These are phyloP conservation scores for Trapa incisa DNA, from an alignment of 345 rosid genomes.

Conservation along the genomic window DNA sequence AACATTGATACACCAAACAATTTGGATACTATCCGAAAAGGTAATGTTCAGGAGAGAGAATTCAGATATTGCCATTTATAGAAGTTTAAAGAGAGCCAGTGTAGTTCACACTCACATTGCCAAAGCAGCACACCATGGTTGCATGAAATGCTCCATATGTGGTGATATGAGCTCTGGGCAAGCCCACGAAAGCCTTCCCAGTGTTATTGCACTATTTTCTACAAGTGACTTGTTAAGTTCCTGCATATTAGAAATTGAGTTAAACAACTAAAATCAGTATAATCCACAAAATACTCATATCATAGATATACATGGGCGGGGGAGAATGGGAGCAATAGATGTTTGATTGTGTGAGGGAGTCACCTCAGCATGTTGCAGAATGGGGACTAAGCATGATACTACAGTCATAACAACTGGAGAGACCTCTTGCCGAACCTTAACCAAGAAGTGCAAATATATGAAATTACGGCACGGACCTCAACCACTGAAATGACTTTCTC, in stretches of 20 bases:
- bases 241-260: slow-evolving; percentile 23
- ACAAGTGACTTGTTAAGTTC: slow-evolving; percentile 71
- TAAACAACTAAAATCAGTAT: not conserved
- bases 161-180: slow-evolving; percentile 96
- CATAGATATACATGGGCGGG: not conserved
- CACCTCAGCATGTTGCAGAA: slow-evolving; percentile 84
- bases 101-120: slow-evolving; percentile 45
- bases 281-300: not conserved
- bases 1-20: no score
- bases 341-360: not conserved
- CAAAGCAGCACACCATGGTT: slow-evolving; percentile 87
- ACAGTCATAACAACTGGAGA: slow-evolving; percentile 77
- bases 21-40: not conserved
- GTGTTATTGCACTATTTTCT: slow-evolving; percentile 94
- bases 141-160: slow-evolving; percentile 97
- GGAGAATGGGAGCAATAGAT: not conserved
- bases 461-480: no score
- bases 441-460: not conserved
- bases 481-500: no score
- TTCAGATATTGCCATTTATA: not conserved
- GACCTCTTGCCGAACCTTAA: slow-evolving; percentile 82
- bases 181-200: slow-evolving; percentile 96
- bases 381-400: slow-evolving; percentile 53
- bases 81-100: not conserved
- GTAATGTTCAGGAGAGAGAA: not conserved